Percentiles rank a stretch among this genome's conserved stretches.
These are phyloP conservation scores for Phytomonas serpens DNA, from an alignment of 208 protist genomes.

Conservation along the genomic window DNA sequence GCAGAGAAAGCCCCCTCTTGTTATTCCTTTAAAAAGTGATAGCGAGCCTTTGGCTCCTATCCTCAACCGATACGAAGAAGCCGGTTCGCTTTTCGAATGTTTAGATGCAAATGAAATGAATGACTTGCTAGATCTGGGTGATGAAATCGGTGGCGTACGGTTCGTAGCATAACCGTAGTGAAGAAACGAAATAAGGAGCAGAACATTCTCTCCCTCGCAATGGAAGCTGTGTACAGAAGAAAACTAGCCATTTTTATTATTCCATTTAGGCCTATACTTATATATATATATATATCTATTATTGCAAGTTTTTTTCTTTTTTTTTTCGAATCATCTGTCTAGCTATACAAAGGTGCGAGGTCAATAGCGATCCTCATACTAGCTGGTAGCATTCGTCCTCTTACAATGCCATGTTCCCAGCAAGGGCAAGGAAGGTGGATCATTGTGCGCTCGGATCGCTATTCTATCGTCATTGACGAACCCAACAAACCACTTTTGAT, in stretches of 20 bases:
- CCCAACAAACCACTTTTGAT: constrained; percentile 26
- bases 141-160: constrained; percentile 52
- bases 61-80: too few species aligned
- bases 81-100: constrained; percentile 14
- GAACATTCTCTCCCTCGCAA: too few species aligned
- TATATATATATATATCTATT: not conserved
- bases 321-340: not conserved
- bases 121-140: constrained; percentile 46
- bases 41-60: too few species aligned
- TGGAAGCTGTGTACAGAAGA: too few species aligned
- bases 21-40: too few species aligned
- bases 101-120: constrained; percentile 20
- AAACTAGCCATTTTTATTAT: too few species aligned
- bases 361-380: too few species aligned
- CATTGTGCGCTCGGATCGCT: constrained; percentile 51
- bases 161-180: constrained; percentile 1
- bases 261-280: too few species aligned
- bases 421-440: constrained; percentile 30
- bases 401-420: not conserved
- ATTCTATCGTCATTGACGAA: constrained; percentile 31
- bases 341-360: not conserved
- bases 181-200: too few species aligned
- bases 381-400: not conserved
- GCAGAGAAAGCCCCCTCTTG: too few species aligned
- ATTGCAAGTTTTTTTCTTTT: constrained; percentile 14